Evolutionary conservation across 2,329 filamentous ascomycete species (phyloP).

Genomic region (Exophiala sp.): DNA sequence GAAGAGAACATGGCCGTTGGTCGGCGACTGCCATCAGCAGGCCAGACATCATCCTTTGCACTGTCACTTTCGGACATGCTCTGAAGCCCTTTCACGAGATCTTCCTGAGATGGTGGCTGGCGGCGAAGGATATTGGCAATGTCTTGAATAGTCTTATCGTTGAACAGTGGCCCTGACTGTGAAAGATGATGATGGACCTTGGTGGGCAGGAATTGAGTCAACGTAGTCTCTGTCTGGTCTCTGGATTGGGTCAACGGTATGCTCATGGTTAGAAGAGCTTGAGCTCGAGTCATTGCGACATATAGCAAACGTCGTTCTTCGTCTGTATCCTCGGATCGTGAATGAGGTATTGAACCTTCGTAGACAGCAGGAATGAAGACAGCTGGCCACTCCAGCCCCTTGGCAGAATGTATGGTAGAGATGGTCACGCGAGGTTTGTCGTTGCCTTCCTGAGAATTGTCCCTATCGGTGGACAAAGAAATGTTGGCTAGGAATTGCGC

Average conservation of each 20-base stretch:
- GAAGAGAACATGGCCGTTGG: conserved; percentile 31
- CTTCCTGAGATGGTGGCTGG: conserved; percentile 54
- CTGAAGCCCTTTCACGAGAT: conserved; percentile 49
- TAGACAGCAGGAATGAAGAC: conserved; percentile 91
- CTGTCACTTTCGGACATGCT: conserved; percentile 44
- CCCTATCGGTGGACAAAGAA: conserved; percentile 75
- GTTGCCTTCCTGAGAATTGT: conserved; percentile 57
- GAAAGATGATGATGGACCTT: conserved; percentile 52
- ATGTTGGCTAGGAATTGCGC: conserved; percentile 86
- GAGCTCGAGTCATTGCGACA: conserved; percentile 93
- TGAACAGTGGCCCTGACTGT: conserved; percentile 67
- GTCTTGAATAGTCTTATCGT: conserved; percentile 58
- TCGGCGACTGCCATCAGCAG: conserved; percentile 57
- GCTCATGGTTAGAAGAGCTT: conserved; percentile 81
- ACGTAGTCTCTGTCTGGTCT: conserved; percentile 55
- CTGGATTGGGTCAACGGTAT: conserved; percentile 67
- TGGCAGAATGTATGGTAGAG: conserved; percentile 93
- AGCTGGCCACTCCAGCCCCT: conserved; percentile 93
- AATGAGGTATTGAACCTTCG: conserved; percentile 85
- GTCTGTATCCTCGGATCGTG: conserved; percentile 75
- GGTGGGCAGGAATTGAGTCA: conserved; percentile 70
- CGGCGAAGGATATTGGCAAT: conserved; percentile 70
- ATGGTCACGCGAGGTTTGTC: conserved; percentile 67
- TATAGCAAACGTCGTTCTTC: conserved; percentile 89
- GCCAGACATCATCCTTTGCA: conserved; percentile 66